Percentiles rank a stretch among this genome's conserved stretches.
Conservation (phyloP, 2,329 filamentous ascomycete species). For the Fusarium circinatum region DNA sequence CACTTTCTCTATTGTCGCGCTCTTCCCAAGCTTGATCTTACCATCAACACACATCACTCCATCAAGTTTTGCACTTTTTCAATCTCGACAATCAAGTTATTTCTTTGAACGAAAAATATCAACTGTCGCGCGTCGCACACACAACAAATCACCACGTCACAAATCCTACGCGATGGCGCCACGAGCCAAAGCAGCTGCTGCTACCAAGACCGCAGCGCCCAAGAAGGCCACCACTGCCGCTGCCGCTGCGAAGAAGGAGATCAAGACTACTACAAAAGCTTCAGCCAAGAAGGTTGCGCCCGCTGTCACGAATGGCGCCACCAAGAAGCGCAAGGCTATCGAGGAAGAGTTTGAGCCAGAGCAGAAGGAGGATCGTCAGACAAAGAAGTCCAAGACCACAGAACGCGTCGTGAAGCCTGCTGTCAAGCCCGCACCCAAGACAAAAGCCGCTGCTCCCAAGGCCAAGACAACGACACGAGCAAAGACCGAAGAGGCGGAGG, state of each 20-base stretch:
- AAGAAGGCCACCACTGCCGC: slow-evolving; percentile 42
- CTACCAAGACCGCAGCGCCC: slow-evolving; percentile 41
- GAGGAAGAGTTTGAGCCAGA: slow-evolving; percentile 44
- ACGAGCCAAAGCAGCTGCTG: slow-evolving; percentile 43
- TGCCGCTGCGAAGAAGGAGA: slow-evolving; percentile 37
- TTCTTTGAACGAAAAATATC: not conserved
- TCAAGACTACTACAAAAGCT: slow-evolving; percentile 36
- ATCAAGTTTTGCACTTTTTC: not conserved
- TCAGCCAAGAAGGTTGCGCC: slow-evolving; percentile 36
- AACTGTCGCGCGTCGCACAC: slow-evolving; percentile 12
- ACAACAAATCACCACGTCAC: slow-evolving; percentile 5
- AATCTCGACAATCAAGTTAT: not conserved
- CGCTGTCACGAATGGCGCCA: slow-evolving; percentile 38
- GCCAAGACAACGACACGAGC: slow-evolving; percentile 35
- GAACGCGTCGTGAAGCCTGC: slow-evolving; percentile 42
- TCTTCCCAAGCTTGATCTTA: slow-evolving; percentile 13
- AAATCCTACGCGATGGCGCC: slow-evolving; percentile 47
- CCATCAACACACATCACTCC: slow-evolving; percentile 27
- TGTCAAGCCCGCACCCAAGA: slow-evolving; percentile 42
- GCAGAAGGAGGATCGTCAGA: slow-evolving; percentile 42
- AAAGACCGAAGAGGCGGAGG: slow-evolving; percentile 57
- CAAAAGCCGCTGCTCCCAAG: slow-evolving; percentile 44
- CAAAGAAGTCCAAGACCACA: slow-evolving; percentile 44
- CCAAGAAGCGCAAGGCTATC: slow-evolving; percentile 45
- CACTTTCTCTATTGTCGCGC: slow-evolving; percentile 8